Base-by-base conservation (phyloP, 805 yeast genomes). In the Komagataella phaffii region DNA sequence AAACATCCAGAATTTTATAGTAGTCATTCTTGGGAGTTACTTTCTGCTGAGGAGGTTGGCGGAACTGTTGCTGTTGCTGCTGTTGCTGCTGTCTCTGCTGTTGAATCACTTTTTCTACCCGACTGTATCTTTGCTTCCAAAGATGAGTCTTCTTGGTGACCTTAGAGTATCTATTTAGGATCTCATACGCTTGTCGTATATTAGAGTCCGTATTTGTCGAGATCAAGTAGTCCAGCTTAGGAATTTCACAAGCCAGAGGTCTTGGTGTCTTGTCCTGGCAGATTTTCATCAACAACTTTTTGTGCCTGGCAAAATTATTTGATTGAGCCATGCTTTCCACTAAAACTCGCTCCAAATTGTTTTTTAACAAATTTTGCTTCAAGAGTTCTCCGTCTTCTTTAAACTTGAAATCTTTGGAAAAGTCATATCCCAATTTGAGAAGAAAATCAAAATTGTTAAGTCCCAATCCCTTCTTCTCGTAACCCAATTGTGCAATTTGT, bases 1-100 rank as follows among this genome's bases (percentile, higher is more conserved):
- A 57, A 6, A 91, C 75, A 10, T 81, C 95, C 17, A 91, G 68
- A 2, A 85, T 73, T 60, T 87, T 87, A 65, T 91, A 91, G 61
- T 86, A 86, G 60, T 91, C 96, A 47, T 65, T 65, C 48, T 60
- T 64, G 6, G 68, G 66, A 50, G 57, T 63, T 49, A 55, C 61
- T 8, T 66, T 65, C 14, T 59, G 60, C 5, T 30, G 40, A 30
- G 40, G 4, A 5, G 40, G 40, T 10, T 30, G 40, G 40, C 40
- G 40, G 14, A 10, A 30, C 50, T 56, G 51, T 44, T 55, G 59
- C 45, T 60, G 68, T 21, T 62, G 69, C 17, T 68, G 73, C 4
- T 58, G 61, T 6, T 59, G 62, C 36, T 61, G 68, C 17, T 71
- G 74, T 47, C 74, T 75, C 17, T 72, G 77, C 44, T 75, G 77